Evolutionary conservation across 345 rosid species (phyloP), one percentile per base, ranked within the genome.

Genomic region (Diplotaxis tenuifolia): DNA sequence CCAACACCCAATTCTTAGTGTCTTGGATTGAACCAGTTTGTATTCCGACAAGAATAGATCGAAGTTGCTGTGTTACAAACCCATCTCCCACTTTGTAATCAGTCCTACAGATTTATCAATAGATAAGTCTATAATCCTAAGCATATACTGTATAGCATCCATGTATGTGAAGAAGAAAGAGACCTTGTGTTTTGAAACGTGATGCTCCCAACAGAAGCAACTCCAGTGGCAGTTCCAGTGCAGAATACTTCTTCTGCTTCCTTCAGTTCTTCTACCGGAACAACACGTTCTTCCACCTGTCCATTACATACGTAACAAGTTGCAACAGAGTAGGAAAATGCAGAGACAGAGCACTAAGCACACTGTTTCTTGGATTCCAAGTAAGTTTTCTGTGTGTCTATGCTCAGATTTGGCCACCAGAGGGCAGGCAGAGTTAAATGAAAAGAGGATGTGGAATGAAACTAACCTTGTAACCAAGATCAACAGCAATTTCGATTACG

Each of bases 211-310:
- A 88, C 94, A 8, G 91, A 49, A 57, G 88, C 92, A 60, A 86
- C 88, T 56, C 87, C 89, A 15, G 77, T 85, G 2, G 95, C 97
- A 9, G 95, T 87, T 75, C 97, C 97, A 1, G 91, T 91, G 84
- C 95, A 91, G 61, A 91, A 91, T n/a, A 88, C 89, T 84, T 91
- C 91, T 21, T 82, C 83, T 7, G 91, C 92, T 7, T 79, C 82
- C 23, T 78, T 67, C 67, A 88, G 32, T 40, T 88, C 95, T 16
- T 86, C 97, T 32, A 88, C 82, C 0, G 79, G 74, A 71, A 91
- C 79, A 10, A 23, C 34, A 19, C 97, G 81, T 72, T 89, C 97
- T 77, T 88, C 84, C 6, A 88, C 96, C 93, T 88, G 61, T 42
- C n/a, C 63, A 36, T 42, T 16, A 52, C 23, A 19, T 22, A 49